Evolutionary conservation across 371 early-diverging fungal species (phyloP).

Genomic region (Haplosporangium sp.): DNA sequence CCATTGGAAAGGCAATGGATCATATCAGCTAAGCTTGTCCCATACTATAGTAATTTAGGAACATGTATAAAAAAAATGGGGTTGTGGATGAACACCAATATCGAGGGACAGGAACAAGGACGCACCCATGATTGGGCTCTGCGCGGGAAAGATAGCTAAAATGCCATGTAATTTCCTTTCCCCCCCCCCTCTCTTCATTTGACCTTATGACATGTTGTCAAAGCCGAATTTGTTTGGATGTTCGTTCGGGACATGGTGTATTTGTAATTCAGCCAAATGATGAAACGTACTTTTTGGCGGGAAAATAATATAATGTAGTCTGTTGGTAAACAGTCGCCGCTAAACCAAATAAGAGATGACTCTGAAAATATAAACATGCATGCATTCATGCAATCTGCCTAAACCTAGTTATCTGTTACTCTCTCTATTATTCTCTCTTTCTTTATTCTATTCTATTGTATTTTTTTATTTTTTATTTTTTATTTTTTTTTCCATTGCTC

Average conservation of each 20-base stretch:
- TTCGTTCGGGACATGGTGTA: background rate
- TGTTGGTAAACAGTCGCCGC: background rate
- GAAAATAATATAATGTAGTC: background rate
- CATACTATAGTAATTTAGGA: background rate
- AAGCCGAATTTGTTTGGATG: background rate
- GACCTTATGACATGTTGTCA: no score
- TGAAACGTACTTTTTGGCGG: constrained; percentile 1
- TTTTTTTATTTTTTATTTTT: background rate
- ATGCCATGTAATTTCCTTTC: background rate
- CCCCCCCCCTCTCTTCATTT: background rate
- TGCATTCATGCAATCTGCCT: background rate
- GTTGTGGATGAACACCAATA: background rate
- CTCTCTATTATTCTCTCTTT: no score
- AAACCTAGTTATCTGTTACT: no score
- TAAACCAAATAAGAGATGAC: background rate
- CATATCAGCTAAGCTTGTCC: constrained; percentile 4
- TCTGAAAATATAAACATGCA: background rate
- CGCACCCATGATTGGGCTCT: constrained; percentile 5
- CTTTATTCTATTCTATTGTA: background rate
- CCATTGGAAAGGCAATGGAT: background rate
- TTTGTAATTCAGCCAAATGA: background rate
- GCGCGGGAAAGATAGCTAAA: constrained; percentile 1
- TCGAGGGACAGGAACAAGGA: background rate
- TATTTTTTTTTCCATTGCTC: background rate
- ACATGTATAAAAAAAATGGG: background rate